Percentiles rank a stretch among this genome's conserved stretches.
These are phyloP conservation scores for Serendipita sp. DNA, from an alignment of 768 basidiomycete species.

Conservation along the genomic window DNA sequence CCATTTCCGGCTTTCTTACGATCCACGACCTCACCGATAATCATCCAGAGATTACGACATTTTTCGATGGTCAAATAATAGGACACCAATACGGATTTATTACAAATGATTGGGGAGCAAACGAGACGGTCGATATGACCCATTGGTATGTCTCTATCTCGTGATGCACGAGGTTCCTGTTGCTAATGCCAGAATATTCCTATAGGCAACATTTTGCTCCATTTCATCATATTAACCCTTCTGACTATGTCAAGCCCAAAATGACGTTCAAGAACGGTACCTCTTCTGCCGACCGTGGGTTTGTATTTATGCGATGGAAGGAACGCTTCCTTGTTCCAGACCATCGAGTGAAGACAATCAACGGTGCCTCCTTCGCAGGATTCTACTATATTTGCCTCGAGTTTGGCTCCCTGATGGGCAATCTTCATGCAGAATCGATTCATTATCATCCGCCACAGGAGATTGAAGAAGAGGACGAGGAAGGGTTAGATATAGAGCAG, in stretches of 20 bases:
- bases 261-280: constrained; percentile 53
- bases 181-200: neutral
- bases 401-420: constrained; percentile 44
- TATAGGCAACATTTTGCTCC: neutral
- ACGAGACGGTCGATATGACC: constrained; percentile 77
- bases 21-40: constrained; percentile 87
- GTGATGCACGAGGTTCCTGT: neutral
- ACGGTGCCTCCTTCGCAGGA: constrained; percentile 87
- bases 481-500: constrained; percentile 28
- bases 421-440: constrained; percentile 18
- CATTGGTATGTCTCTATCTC: constrained; percentile 44
- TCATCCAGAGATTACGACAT: constrained; percentile 90
- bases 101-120: constrained; percentile 82
- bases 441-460: constrained; percentile 19
- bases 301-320: constrained; percentile 92
- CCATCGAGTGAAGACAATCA: constrained; percentile 84
- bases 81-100: constrained; percentile 81
- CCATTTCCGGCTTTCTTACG: constrained; percentile 79
- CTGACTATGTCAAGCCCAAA: constrained; percentile 58
- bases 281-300: constrained; percentile 11
- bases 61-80: constrained; percentile 93
- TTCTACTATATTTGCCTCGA: constrained; percentile 95
- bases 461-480: constrained; percentile 25
- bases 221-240: constrained; percentile 1
- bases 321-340: constrained; percentile 93